Base-by-base conservation (phyloP, 441 rosid genomes). In the Pelargonium cotyledonis region DNA sequence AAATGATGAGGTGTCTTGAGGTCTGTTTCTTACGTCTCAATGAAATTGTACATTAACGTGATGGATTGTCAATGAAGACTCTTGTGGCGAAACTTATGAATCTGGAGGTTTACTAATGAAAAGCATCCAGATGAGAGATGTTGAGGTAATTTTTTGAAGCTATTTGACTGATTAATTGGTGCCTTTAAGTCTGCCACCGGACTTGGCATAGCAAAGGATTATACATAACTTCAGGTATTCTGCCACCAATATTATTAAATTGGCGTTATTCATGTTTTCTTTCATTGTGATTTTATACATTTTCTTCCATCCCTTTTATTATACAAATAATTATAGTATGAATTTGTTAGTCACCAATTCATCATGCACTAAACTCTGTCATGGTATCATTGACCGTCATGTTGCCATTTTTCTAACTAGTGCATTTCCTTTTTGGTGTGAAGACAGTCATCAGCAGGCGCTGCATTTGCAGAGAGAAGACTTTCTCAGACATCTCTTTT, bases 161-260 rank as follows among this genome's bases (percentile, higher is more conserved):
- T 10, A 66, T 26, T 63, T 38, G 73, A 65, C 58, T 64, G 75
- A 63, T 63, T 75, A 35, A 23, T 6, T 73, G 68, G 68, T 41
- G 65, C 74, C 67, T 18, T 65, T 66, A 66, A 21, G 70, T 70
- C 62, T 76, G 71, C 77, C 26, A 11, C 78, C 46, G 69, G 55
- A 63, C 26, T 63, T 62, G 67, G 68, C 63, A 71, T 74, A 19
- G 77, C 76, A 63, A 65, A 66, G 72, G 77, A 70, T 67, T 69
- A 72, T 63, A 77, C 64, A 31, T 57, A 70, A 72, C 21, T 65
- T 71, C 79, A 77, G 90, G 88, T 86, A 81, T 12, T 76, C 66
- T 66, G 19, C 26, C 68, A 19, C 65, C 12, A 8, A 43, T 40
- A 31, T 23, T 23, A 46, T 35, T 5, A 3, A 12, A 43, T 51